phyloP scores from a whole-genome alignment of 805 yeast genomes.

The Metschnikowia cerradonensis region DNA sequence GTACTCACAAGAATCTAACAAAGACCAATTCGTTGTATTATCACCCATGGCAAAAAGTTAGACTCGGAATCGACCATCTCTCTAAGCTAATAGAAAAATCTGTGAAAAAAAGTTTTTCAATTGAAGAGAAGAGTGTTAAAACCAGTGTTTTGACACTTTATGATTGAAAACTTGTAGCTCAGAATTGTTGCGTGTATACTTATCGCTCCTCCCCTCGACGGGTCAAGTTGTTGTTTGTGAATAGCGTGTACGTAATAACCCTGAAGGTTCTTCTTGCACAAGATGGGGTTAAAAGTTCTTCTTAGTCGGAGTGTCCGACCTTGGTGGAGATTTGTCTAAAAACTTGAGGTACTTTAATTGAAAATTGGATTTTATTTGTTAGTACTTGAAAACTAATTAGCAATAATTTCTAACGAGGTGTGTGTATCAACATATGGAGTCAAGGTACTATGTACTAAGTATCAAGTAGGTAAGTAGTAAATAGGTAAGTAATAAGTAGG shows the following conservation, averaged over 20 bases:
- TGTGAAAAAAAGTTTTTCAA: conserved; percentile 14
- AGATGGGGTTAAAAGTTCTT: neutral
- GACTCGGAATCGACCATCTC: conserved; percentile 40
- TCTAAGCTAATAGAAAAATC: conserved; percentile 20
- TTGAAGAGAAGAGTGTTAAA: conserved; percentile 39
- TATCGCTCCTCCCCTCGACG: neutral
- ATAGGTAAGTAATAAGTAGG: no score
- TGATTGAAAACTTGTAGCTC: conserved; percentile 38
- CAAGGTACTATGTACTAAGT: no score
- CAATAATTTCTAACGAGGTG: no score
- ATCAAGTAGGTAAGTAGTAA: no score
- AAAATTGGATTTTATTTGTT: no score
- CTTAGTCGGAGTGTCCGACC: neutral
- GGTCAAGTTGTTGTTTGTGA: neutral
- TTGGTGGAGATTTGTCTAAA: neutral
- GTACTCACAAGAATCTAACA: no score
- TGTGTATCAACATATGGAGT: no score
- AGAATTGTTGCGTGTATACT: conserved; percentile 16
- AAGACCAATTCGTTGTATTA: conserved; percentile 56
- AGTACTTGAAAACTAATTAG: no score
- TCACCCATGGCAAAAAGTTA: conserved; percentile 74
- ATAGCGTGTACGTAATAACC: neutral
- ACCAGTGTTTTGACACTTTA: conserved; percentile 52
- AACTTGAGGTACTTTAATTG: no score
- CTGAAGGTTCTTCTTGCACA: neutral